Evolutionary conservation across 208 protist genomes (phyloP).

Genomic region (Jaenimonas drosophilae): DNA sequence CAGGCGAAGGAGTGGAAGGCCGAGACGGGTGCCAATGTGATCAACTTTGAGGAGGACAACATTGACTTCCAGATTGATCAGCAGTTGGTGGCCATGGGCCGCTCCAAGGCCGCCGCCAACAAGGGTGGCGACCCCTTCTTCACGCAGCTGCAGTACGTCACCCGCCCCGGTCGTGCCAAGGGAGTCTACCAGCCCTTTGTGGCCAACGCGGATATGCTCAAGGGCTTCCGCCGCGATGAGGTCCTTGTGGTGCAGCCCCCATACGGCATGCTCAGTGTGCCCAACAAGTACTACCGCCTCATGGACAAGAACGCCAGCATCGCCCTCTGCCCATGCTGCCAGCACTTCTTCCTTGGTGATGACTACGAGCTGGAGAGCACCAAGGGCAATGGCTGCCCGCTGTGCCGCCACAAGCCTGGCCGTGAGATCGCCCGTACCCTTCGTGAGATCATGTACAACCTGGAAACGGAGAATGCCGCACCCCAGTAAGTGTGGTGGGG

Average conservation of each 20-base stretch:
- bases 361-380: conserved; percentile 89
- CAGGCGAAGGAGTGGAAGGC: conserved; percentile 42
- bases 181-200: conserved; percentile 80
- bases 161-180: conserved; percentile 50
- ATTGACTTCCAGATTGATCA: conserved; percentile 82
- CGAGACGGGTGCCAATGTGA: conserved; percentile 66
- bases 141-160: conserved; percentile 78
- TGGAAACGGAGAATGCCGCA: conserved; percentile 6
- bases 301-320: conserved; percentile 74
- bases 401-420: conserved; percentile 78
- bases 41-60: conserved; percentile 85
- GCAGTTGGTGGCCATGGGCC: conserved; percentile 71
- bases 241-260: conserved; percentile 76
- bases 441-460: conserved; percentile 45
- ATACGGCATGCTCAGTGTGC: conserved; percentile 50
- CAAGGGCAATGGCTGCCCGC: conserved; percentile 79
- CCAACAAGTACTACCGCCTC: conserved; percentile 86
- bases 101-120: conserved; percentile 45
- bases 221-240: conserved; percentile 75
- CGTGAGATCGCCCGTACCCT: conserved; percentile 40
- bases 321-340: conserved; percentile 81
- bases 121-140: conserved; percentile 81
- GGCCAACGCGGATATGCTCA: conserved; percentile 64
- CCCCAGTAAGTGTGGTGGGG: not conserved
- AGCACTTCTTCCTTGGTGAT: conserved; percentile 89